Evolutionary conservation across 306 rosid species (phyloP).

Genomic region (Gillenia trifoliata): DNA sequence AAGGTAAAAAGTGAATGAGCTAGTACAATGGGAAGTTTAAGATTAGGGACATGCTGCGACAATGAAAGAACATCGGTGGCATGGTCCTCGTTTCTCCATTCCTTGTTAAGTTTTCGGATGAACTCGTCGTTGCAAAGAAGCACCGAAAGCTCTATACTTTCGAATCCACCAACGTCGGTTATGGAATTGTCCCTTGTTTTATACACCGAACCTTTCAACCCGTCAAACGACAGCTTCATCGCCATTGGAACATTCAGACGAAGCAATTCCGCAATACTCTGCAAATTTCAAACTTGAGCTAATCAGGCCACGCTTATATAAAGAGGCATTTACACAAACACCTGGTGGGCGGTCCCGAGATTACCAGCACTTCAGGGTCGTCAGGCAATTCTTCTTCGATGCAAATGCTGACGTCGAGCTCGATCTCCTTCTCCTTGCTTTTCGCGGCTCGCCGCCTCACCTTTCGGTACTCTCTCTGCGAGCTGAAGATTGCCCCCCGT

Average conservation of each 20-base stretch:
- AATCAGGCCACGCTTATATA: not conserved
- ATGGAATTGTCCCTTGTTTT: slow-evolving; percentile 69
- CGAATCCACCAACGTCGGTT: slow-evolving; percentile 59
- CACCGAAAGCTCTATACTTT: slow-evolving; percentile 73
- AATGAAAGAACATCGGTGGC: slow-evolving; percentile 92
- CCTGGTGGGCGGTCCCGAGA: not conserved
- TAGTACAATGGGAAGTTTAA: slow-evolving; percentile 82
- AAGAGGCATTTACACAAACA: not conserved
- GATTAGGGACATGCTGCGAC: slow-evolving; percentile 82
- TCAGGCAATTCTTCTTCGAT: slow-evolving; percentile 80
- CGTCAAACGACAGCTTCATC: slow-evolving; percentile 77
- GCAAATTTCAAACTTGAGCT: not conserved
- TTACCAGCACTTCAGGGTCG: slow-evolving; percentile 76
- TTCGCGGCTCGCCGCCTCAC: slow-evolving; percentile 41
- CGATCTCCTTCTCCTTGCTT: slow-evolving; percentile 56
- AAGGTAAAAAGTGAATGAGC: not conserved
- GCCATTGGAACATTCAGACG: slow-evolving; percentile 85
- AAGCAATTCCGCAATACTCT: slow-evolving; percentile 74
- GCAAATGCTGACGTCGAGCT: slow-evolving; percentile 73
- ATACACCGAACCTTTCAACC: slow-evolving; percentile 50
- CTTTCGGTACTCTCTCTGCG: slow-evolving; percentile 60
- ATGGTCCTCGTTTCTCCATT: slow-evolving; percentile 93
- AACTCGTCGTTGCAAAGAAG: slow-evolving; percentile 84
- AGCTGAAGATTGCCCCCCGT: slow-evolving; percentile 19
- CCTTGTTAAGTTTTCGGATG: slow-evolving; percentile 76